phyloP scores from a whole-genome alignment of 139 green algal genomes.

The Picochlorum sp. region DNA sequence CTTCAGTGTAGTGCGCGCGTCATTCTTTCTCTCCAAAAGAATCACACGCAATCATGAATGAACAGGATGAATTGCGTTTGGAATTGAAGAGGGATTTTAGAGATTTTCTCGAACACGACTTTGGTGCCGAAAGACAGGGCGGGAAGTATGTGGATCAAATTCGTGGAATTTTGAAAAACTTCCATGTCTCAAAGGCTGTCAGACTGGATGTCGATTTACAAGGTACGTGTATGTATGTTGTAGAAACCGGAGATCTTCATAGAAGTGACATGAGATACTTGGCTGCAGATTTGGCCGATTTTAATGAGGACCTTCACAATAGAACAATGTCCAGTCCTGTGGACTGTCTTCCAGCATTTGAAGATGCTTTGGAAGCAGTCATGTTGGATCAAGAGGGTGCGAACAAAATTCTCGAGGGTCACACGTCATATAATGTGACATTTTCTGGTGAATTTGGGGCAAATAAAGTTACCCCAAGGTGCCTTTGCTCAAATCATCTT shows the following conservation, averaged over 20 bases:
- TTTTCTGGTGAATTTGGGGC: slow-evolving; percentile 87
- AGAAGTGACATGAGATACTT: not conserved
- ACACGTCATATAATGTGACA: slow-evolving; percentile 50
- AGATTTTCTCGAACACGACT: slow-evolving; percentile 71
- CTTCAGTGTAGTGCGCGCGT: no score
- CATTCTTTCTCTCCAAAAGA: no score
- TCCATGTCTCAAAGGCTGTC: slow-evolving; percentile 13
- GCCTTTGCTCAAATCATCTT: slow-evolving; percentile 68
- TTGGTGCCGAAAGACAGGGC: slow-evolving; percentile 27
- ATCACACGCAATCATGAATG: slow-evolving; percentile 17
- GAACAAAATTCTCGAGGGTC: slow-evolving; percentile 25
- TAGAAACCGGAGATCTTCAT: not conserved
- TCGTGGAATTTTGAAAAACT: slow-evolving; percentile 38
- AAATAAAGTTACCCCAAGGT: slow-evolving; percentile 72
- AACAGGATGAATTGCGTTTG: slow-evolving; percentile 36
- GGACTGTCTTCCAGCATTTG: slow-evolving; percentile 73
- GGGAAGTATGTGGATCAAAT: slow-evolving; percentile 51
- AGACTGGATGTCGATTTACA: slow-evolving; percentile 38
- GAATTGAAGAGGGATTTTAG: slow-evolving; percentile 64
- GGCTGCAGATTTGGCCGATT: slow-evolving; percentile 61
- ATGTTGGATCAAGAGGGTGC: slow-evolving; percentile 23
- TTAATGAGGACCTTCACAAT: slow-evolving; percentile 57
- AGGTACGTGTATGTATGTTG: slow-evolving; percentile 13
- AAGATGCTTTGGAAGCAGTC: slow-evolving; percentile 77
- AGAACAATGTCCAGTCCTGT: slow-evolving; percentile 58